Evolutionary conservation across 225 moss, liverwort and hornwort genomes (phyloP), one percentile per base, ranked within the genome.

Genomic region (Straminergon stramineum): DNA sequence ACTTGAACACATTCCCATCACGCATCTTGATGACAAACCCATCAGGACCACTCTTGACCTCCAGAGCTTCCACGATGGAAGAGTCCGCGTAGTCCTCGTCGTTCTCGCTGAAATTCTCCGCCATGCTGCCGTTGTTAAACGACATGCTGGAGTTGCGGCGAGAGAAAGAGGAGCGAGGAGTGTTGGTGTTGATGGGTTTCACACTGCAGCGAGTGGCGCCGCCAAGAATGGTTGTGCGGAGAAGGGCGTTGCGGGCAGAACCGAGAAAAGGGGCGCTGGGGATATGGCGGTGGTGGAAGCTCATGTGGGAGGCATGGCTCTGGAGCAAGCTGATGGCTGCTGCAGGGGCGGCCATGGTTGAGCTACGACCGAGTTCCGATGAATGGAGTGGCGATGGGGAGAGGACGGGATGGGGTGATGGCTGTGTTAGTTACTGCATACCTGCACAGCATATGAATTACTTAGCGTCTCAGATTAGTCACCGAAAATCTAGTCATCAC

Each of bases 11-110:
- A 85, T 91, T 91, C 61, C 97, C 97, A 56, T 98, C 96, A 9
- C 96, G 92, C 96, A 98, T 95, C 92, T 95, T 98, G 84, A 98
- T 96, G 71, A 96, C 91, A 69, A 96, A 98, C 35, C 97, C 97
- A 43, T 98, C 97, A 1, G 96, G 91, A 19, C 97, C 97, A 66
- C 96, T 96, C 90, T 95, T 95, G 30, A 98, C 97, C 87, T 98
- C 97, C 90, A 95, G 86, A 84, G 98, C 98, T 90, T 98, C 98
- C 55, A 98, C 93, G 21, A 98, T 91, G 24, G 94, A 91, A 23
- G 96, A 91, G 86, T 98, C 94, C 12, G 94, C 95, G 56, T 98
- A 98, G 71, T 98, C 98, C 60, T 95, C 97, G 68, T 98, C 98
- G 66, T 94, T 95, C 90, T 97, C 97, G 76, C 96, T 97, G 91